These are phyloP conservation scores for Penicillium coprophilum DNA, from an alignment of 495 filamentous ascomycete species.

Conservation along the genomic window DNA sequence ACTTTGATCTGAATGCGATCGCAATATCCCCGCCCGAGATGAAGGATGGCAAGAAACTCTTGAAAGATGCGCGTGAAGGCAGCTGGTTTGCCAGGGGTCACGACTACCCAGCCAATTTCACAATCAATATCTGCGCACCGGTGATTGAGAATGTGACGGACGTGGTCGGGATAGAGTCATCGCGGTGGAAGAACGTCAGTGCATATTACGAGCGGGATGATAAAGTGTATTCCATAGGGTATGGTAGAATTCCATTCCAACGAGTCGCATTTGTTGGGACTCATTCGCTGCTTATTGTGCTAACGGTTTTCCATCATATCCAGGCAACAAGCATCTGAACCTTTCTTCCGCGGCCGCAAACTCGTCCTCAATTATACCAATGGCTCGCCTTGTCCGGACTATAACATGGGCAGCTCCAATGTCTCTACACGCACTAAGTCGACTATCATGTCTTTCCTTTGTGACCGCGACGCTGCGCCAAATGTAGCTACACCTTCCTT, in stretches of 20 bases:
- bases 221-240: slow-evolving; percentile 84
- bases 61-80: slow-evolving; percentile 59
- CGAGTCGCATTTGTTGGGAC: not conserved
- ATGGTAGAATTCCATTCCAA: slow-evolving; percentile 28
- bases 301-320: slow-evolving; percentile 5
- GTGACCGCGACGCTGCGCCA: slow-evolving; percentile 68
- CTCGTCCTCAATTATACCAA: slow-evolving; percentile 88
- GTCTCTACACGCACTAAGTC: slow-evolving; percentile 64
- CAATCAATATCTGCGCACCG: slow-evolving; percentile 87
- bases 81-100: slow-evolving; percentile 84
- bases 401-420: slow-evolving; percentile 26
- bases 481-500: slow-evolving; percentile 71
- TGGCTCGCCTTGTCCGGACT: slow-evolving; percentile 71
- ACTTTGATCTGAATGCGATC: slow-evolving; percentile 86
- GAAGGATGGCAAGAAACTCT: slow-evolving; percentile 56
- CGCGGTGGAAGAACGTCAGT: slow-evolving; percentile 75
- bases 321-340: slow-evolving; percentile 66
- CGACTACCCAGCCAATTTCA: slow-evolving; percentile 89
- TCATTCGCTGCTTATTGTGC: not conserved
- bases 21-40: slow-evolving; percentile 52
- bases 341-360: slow-evolving; percentile 82
- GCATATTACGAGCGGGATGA: slow-evolving; percentile 79
- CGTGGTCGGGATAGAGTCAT: slow-evolving; percentile 65
- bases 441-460: slow-evolving; percentile 88
- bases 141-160: slow-evolving; percentile 75